Evolutionary conservation across 192 early-diverging fungal genomes (phyloP).

Genomic region (Backusella tarrabulga): DNA sequence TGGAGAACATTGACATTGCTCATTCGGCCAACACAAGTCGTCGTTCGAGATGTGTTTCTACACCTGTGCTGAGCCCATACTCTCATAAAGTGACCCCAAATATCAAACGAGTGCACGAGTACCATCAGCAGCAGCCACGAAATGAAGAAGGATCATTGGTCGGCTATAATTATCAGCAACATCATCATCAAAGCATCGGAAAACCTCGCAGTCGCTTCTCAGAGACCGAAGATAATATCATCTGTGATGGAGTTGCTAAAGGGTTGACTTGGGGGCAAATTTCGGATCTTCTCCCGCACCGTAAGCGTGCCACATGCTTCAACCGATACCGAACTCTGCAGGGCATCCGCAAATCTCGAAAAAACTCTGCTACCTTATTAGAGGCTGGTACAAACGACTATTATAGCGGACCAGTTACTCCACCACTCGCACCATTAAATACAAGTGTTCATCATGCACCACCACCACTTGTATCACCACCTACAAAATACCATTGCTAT

Average conservation of each 20-base stretch:
- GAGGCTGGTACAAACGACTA: neutral
- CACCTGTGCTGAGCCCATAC: neutral
- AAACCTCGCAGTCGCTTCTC: conserved; percentile 38
- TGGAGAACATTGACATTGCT: neutral
- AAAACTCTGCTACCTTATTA: conserved; percentile 2
- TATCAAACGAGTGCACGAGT: neutral
- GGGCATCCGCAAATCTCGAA: conserved; percentile 36
- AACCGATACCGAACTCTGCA: conserved; percentile 36
- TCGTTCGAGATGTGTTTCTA: conserved; percentile 1
- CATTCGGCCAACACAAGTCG: neutral
- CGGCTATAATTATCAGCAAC: neutral
- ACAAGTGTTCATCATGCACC: neutral
- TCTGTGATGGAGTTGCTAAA: conserved; percentile 36
- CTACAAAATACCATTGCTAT: neutral
- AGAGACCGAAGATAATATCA: conserved; percentile 29
- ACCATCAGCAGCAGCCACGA: neutral
- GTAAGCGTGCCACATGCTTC: conserved; percentile 38
- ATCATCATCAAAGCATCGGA: conserved; percentile 1
- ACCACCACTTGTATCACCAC: conserved; percentile 9
- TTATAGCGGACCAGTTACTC: neutral
- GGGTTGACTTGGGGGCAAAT: conserved; percentile 38
- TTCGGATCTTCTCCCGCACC: conserved; percentile 34
- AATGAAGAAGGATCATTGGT: neutral
- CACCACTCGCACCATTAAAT: neutral
- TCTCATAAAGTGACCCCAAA: neutral